These are phyloP conservation scores for Phaeosphaeria sp. DNA, from an alignment of 2,329 filamentous ascomycete genomes.

Conservation along the genomic window DNA sequence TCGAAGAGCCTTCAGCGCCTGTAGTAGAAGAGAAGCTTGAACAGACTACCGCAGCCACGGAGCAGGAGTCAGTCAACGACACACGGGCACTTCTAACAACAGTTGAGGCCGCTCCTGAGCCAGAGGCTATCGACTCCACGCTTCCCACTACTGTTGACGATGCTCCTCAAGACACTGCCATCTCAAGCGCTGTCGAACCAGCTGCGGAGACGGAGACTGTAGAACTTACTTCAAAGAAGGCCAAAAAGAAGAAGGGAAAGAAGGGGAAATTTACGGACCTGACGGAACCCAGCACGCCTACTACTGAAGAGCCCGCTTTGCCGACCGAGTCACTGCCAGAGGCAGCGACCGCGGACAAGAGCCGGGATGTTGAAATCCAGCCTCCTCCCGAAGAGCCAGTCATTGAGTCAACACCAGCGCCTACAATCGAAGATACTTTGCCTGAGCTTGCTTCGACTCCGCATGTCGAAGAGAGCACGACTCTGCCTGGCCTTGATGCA, in stretches of 20 bases:
- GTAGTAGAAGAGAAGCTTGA: slow-evolving; percentile 2
- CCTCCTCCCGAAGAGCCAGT: slow-evolving; percentile 1
- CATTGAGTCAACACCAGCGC: background rate
- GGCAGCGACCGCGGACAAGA: slow-evolving; percentile 3
- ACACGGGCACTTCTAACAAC: background rate
- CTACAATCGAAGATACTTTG: background rate
- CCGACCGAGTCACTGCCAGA: slow-evolving; percentile 10
- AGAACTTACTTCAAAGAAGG: slow-evolving; percentile 22
- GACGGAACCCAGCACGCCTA: slow-evolving; percentile 13
- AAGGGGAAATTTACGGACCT: slow-evolving; percentile 18
- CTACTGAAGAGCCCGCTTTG: slow-evolving; percentile 3
- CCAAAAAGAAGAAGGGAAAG: slow-evolving; percentile 36
- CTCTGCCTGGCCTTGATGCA: background rate
- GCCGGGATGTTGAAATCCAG: background rate
- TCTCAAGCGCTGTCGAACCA: slow-evolving; percentile 3
- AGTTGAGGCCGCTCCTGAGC: background rate
- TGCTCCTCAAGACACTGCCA: slow-evolving; percentile 9
- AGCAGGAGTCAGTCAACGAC: background rate
- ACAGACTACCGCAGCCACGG: background rate
- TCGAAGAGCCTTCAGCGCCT: background rate
- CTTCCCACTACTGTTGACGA: slow-evolving; percentile 2
- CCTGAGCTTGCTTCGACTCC: background rate
- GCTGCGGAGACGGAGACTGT: slow-evolving; percentile 8
- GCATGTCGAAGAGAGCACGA: background rate
- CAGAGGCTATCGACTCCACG: background rate